These are phyloP conservation scores for Euryodendron excelsum DNA, from an alignment of 148 eudicot genomes.

Conservation along the genomic window DNA sequence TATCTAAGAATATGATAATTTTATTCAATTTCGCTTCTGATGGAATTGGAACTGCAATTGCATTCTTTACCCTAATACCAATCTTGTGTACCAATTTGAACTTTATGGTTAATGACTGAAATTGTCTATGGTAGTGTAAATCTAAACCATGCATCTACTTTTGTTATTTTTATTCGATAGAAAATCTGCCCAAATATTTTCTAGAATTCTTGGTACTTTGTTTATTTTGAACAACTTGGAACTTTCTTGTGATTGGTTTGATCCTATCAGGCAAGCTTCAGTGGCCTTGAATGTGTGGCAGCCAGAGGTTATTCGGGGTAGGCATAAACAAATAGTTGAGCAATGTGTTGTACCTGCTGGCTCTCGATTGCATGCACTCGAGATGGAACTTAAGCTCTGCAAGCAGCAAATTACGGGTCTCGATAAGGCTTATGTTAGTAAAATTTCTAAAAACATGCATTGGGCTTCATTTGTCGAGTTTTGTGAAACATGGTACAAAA, in stretches of 20 bases:
- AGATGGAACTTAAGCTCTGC: constrained; percentile 89
- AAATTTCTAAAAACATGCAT: constrained; percentile 1
- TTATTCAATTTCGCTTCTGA: background rate
- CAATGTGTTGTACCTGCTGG: constrained; percentile 75
- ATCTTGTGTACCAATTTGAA: background rate
- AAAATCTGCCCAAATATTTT: background rate
- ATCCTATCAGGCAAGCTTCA: constrained; percentile 73
- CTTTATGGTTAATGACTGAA: background rate
- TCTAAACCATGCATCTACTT: background rate
- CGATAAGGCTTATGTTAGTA: constrained; percentile 65
- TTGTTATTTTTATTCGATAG: background rate
- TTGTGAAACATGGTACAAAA: background rate
- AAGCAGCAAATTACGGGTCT: constrained; percentile 61
- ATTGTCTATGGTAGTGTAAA: background rate
- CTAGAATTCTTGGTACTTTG: background rate
- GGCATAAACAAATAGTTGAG: constrained; percentile 76
- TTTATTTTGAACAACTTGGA: background rate
- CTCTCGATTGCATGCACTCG: constrained; percentile 59
- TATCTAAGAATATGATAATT: background rate
- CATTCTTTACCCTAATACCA: background rate
- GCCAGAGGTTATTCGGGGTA: constrained; percentile 66
- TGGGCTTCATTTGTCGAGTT: constrained; percentile 14
- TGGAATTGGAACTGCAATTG: background rate
- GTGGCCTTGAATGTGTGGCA: constrained; percentile 91
- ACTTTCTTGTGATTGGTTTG: background rate